Percentiles rank a stretch among this genome's conserved stretches.
Conservation (phyloP, 352 stramenopile genomes). For the Blastocystis sp. region DNA sequence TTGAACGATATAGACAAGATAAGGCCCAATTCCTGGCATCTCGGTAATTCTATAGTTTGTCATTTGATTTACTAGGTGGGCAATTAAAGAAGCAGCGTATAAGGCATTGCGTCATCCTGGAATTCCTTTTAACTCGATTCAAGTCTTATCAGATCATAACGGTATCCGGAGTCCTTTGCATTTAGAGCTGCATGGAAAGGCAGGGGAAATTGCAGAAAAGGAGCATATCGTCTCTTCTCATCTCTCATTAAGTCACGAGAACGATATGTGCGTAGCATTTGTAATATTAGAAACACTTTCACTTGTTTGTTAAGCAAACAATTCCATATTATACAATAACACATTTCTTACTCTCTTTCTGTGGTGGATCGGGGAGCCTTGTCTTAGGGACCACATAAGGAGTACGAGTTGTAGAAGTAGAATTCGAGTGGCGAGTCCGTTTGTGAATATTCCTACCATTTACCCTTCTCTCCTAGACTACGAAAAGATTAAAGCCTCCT, state of each 20-base stretch:
- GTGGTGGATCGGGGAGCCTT: neutral
- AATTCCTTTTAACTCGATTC: conserved; percentile 23
- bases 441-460: neutral
- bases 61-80: neutral
- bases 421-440: neutral
- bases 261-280: conserved; percentile 49
- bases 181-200: conserved; percentile 1
- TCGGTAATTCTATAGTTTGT: neutral
- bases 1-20: neutral
- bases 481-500: conserved; percentile 34
- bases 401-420: neutral
- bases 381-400: conserved; percentile 7
- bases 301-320: neutral
- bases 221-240: neutral
- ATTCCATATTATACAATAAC: neutral
- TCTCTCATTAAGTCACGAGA: conserved; percentile 44
- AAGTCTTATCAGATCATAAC: neutral
- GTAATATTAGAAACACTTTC: conserved; percentile 41
- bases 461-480: neutral
- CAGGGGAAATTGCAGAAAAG: neutral
- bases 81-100: conserved; percentile 32
- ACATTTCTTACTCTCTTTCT: neutral
- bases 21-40: conserved; percentile 47
- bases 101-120: neutral
- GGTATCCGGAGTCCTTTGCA: conserved; percentile 15